Conservation (phyloP, 2,329 filamentous ascomycete genomes). For the Penicillium sp. region DNA sequence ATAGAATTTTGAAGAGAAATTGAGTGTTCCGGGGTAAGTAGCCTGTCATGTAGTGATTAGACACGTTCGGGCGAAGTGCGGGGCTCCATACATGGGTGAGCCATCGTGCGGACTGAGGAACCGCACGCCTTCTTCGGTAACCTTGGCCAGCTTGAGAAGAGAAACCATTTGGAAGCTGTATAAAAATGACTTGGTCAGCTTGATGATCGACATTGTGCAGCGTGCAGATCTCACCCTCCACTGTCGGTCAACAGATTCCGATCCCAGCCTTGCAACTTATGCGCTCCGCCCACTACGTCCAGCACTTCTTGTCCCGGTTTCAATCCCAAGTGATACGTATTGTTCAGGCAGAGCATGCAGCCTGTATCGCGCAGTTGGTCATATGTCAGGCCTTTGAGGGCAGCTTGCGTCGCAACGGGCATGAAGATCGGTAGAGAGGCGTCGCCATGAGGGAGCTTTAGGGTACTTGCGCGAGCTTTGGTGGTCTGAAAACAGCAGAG, state of each 20-base stretch:
- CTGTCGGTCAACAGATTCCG: constrained; percentile 83
- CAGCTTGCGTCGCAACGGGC: constrained; percentile 96
- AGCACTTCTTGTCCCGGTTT: constrained; percentile 90
- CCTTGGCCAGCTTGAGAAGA: constrained; percentile 81
- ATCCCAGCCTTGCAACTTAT: constrained; percentile 91
- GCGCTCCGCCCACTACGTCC: constrained; percentile 82
- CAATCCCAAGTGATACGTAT: constrained; percentile 93
- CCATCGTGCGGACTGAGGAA: constrained; percentile 97
- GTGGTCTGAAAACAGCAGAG: constrained; percentile 62
- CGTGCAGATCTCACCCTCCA: constrained; percentile 40
- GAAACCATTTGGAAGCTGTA: constrained; percentile 97
- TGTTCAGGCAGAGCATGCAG: constrained; percentile 90
- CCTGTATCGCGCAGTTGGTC: constrained; percentile 85
- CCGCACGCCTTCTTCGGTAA: constrained; percentile 91
- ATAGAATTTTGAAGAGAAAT: constrained; percentile 95
- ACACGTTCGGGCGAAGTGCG: not conserved
- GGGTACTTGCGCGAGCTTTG: constrained; percentile 80
- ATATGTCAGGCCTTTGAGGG: constrained; percentile 88
- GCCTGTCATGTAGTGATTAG: constrained; percentile 43
- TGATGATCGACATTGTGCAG: not conserved
- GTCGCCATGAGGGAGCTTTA: constrained; percentile 85
- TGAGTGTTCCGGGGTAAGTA: constrained; percentile 94
- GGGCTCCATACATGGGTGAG: constrained; percentile 65
- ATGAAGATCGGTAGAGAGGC: constrained; percentile 94
- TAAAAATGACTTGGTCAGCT: not conserved